These are phyloP conservation scores for Fusarium miscanthi DNA, from an alignment of 2,329 filamentous ascomycete genomes.

Conservation along the genomic window DNA sequence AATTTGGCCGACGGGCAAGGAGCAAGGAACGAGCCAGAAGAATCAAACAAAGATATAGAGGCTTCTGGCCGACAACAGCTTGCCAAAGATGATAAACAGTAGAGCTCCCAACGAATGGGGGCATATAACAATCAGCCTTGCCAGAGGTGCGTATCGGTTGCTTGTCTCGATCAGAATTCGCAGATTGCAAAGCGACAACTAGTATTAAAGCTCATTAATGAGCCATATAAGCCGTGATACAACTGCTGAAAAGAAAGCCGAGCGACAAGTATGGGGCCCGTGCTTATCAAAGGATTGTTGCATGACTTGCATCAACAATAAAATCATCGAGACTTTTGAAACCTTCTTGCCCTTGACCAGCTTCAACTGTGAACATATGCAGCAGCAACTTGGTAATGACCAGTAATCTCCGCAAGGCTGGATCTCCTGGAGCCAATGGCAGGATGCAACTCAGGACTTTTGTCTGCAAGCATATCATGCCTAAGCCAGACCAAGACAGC, in stretches of 20 bases:
- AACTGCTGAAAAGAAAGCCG: background rate
- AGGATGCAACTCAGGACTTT: background rate
- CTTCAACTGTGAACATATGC: background rate
- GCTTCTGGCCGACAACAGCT: background rate
- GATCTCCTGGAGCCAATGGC: background rate
- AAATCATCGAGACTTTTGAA: background rate
- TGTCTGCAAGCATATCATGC: background rate
- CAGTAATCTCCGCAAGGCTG: background rate
- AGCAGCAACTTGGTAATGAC: background rate
- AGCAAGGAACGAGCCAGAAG: conserved; percentile 12
- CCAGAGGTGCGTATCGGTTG: background rate
- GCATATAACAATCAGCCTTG: background rate
- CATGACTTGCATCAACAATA: background rate
- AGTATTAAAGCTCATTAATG: background rate
- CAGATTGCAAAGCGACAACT: background rate
- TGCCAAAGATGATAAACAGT: background rate
- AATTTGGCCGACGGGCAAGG: conserved; percentile 13
- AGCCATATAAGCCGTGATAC: background rate
- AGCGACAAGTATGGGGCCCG: background rate
- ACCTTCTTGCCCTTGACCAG: background rate
- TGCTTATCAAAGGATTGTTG: background rate
- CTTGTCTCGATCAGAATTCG: background rate
- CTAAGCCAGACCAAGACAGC: background rate
- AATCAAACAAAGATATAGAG: conserved; percentile 34
- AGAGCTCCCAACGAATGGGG: background rate